Base-by-base conservation (phyloP, 192 early-diverging fungal genomes). In the Entophlyctis helioformis region DNA sequence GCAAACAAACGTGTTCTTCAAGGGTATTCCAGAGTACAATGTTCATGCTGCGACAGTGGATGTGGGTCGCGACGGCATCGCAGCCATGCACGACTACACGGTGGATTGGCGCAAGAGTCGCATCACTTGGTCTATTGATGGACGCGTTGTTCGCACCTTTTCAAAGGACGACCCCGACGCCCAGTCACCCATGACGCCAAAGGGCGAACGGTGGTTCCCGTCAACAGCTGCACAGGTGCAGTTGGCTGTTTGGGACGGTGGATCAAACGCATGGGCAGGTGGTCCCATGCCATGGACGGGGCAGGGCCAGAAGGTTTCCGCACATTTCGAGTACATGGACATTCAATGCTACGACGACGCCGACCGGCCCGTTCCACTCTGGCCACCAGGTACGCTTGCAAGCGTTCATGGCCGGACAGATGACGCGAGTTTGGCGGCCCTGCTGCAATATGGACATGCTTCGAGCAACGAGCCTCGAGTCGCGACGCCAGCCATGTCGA, bases 231-330 rank as follows among this genome's bases (percentile, higher is more conserved):
- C 62, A 16, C 39, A 37, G 34, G 29, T 68, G 24, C 64, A 68
- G 38, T 42, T 68, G 42, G 63, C 64, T 24, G 26, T 68, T 20
- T 68, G 66, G 66, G 59, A 68, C 35, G 58, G 46, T 19, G 37
- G 48, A 8, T 34, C 27, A n/a, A n/a, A n/a, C 15, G 48, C 16
- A 16, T 48, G 53, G 16, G 42, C 32, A 11, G 37, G 19, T 15
- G 62, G 62, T 31, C 32, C 48, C 46, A 41, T 43, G 19, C 16
- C 57, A 20, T 66, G 65, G 65, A 46, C 58, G 12, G 24, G 16
- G 12, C 12, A n/a, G n/a, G n/a, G 20, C 34, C n/a, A 38, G 12
- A 38, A 47, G 34, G 42, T 55, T 18, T 36, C 33, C 24, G 53
- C 60, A 19, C 54, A 24, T 9, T 31, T 59, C 25, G 32, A 65